Percentiles rank a stretch among this genome's conserved stretches.
Evolutionary conservation across 257 asterid genomes (phyloP).

Genomic region (Misopates orontium): DNA sequence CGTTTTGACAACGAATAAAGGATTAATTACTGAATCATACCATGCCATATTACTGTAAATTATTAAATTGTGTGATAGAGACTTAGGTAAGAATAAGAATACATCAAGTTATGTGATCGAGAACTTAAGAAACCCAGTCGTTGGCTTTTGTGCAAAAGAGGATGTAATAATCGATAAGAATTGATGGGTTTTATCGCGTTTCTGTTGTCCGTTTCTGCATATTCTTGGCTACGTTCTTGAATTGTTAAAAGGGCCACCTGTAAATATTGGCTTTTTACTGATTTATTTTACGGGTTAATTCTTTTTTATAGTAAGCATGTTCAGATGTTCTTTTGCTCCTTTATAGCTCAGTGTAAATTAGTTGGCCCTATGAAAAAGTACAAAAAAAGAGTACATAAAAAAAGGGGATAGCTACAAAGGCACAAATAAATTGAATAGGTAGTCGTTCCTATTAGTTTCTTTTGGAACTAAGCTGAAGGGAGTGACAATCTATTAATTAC

Average conservation of each 20-base stretch:
- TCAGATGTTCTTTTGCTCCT: not conserved
- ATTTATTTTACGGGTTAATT: conserved; percentile 25
- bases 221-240: no score
- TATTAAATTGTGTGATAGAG: conserved; percentile 36
- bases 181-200: conserved; percentile 30
- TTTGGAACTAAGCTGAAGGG: no score
- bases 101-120: conserved; percentile 29
- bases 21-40: conserved; percentile 32
- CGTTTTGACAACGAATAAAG: conserved; percentile 65
- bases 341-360: no score
- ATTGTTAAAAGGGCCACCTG: conserved; percentile 31
- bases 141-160: conserved; percentile 24
- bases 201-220: no score
- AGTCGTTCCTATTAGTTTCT: no score
- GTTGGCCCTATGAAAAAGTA: not conserved
- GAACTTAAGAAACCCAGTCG: conserved; percentile 28
- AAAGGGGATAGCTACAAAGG: no score
- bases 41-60: conserved; percentile 33
- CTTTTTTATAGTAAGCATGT: conserved; percentile 17
- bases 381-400: no score
- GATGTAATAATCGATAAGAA: conserved; percentile 31
- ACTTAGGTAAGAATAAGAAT: conserved; percentile 24
- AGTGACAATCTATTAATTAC: no score
- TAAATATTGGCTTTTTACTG: conserved; percentile 21
- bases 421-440: no score